phyloP scores from a whole-genome alignment of 768 basidiomycete genomes.

The Gautieria morchelliformis region DNA sequence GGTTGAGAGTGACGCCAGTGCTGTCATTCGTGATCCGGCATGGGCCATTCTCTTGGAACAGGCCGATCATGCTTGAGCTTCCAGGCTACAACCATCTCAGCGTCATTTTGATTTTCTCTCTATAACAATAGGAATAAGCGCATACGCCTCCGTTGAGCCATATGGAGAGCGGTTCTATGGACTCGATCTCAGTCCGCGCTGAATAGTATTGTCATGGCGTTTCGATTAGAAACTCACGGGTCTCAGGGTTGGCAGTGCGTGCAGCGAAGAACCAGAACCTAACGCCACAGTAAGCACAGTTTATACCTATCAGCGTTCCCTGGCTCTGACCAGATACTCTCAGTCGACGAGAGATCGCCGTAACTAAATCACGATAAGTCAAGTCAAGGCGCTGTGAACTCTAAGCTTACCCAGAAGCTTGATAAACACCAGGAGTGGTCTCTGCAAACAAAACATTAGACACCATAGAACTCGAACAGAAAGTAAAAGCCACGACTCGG shows the following conservation, averaged over 20 bases:
- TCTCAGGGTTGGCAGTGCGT: slow-evolving; percentile 40
- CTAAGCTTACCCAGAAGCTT: slow-evolving; percentile 33
- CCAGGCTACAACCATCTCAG: slow-evolving; percentile 20
- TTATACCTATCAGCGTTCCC: not conserved
- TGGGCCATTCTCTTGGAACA: slow-evolving; percentile 33
- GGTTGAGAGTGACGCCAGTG: slow-evolving; percentile 37
- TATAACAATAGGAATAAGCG: not conserved
- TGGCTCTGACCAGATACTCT: slow-evolving; percentile 44
- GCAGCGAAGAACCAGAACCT: slow-evolving; percentile 68
- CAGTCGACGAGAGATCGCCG: slow-evolving; percentile 44
- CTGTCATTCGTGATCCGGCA: slow-evolving; percentile 44
- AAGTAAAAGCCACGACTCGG: not conserved
- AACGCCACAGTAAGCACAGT: not conserved
- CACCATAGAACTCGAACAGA: not conserved
- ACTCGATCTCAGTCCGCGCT: not conserved
- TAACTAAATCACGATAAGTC: slow-evolving; percentile 26
- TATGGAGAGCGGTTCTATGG: slow-evolving; percentile 43
- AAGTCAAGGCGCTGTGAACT: not conserved
- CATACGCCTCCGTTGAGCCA: slow-evolving; percentile 54
- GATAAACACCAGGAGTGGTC: slow-evolving; percentile 50
- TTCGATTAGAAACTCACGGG: not conserved
- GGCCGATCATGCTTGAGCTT: slow-evolving; percentile 29
- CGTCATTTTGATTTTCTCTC: not conserved
- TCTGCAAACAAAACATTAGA: slow-evolving; percentile 21
- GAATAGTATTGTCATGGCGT: not conserved